A percentile compares a stretch with the other conserved stretches of the same genome.
Conservation (phyloP, 495 filamentous ascomycete species). For the Penicillium odoratum region DNA sequence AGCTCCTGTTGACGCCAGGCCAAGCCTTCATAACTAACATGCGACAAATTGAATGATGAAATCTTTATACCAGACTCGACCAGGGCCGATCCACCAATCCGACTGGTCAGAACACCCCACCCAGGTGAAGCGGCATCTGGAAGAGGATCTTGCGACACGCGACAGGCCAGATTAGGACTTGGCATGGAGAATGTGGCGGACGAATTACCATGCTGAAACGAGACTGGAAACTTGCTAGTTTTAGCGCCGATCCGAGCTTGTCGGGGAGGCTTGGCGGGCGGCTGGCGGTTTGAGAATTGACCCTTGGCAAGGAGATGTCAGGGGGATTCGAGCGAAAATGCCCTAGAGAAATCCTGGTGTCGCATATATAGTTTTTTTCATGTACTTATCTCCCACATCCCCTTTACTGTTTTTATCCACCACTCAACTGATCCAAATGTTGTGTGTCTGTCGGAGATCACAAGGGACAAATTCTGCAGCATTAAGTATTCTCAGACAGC, state of each 20-base stretch:
- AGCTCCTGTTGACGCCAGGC: slow-evolving; percentile 6
- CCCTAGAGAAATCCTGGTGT: no score
- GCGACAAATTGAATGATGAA: slow-evolving; percentile 1
- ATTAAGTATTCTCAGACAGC: no score
- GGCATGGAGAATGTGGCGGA: slow-evolving; percentile 12
- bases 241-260: slow-evolving; percentile 1
- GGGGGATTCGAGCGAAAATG: no score
- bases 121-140: neutral
- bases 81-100: neutral
- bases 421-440: no score
- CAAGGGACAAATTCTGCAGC: no score
- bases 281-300: slow-evolving; percentile 2
- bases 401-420: no score
- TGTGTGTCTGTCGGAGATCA: no score
- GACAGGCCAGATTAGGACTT: slow-evolving; percentile 16
- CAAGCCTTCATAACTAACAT: neutral
- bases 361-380: no score
- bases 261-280: neutral
- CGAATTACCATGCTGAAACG: neutral
- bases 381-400: no score
- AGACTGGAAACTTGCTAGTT: neutral
- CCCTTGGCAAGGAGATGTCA: neutral
- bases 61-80: neutral
- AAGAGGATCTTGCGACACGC: slow-evolving; percentile 11
- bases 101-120: neutral